Conservation (phyloP, 768 basidiomycete species). For the Rhodocollybia butyracea region DNA sequence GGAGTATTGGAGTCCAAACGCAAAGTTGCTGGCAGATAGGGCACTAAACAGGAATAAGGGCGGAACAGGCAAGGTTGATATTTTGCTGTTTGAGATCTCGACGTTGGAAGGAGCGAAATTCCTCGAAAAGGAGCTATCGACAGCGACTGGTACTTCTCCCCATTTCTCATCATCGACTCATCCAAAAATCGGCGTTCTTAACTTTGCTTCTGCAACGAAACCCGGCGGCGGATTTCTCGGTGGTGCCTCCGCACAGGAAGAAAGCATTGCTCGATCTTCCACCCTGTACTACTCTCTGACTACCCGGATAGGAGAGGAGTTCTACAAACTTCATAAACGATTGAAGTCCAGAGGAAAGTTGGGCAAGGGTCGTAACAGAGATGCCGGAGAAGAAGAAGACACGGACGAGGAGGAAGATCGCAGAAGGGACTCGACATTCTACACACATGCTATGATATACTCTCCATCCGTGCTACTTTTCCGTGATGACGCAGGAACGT, state of each 20-base stretch:
- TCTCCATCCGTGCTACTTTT: slow-evolving; percentile 62
- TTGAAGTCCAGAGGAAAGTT: not conserved
- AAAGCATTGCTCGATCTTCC: slow-evolving; percentile 75
- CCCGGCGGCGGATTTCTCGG: slow-evolving; percentile 75
- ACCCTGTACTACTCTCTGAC: slow-evolving; percentile 64
- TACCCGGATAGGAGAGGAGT: slow-evolving; percentile 49
- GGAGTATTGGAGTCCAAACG: slow-evolving; percentile 50
- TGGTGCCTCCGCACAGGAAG: slow-evolving; percentile 78
- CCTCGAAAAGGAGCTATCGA: slow-evolving; percentile 23
- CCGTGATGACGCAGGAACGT: slow-evolving; percentile 58
- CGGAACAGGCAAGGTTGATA: slow-evolving; percentile 17
- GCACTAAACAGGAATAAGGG: not conserved
- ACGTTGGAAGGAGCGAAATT: slow-evolving; percentile 60
- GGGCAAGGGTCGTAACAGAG: not conserved
- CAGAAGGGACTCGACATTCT: slow-evolving; percentile 44
- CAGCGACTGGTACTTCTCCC: slow-evolving; percentile 13
- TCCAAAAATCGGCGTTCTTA: slow-evolving; percentile 57
- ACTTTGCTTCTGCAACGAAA: slow-evolving; percentile 73
- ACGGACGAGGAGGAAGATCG: not conserved
- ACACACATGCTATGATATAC: slow-evolving; percentile 78
- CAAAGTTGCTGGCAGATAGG: slow-evolving; percentile 8
- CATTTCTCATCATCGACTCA: not conserved
- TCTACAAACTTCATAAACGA: slow-evolving; percentile 58
- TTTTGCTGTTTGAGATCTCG: slow-evolving; percentile 57
- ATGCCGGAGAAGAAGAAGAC: not conserved